Evolutionary conservation across 345 rosid species (phyloP).

Genomic region (Populus simonii): DNA sequence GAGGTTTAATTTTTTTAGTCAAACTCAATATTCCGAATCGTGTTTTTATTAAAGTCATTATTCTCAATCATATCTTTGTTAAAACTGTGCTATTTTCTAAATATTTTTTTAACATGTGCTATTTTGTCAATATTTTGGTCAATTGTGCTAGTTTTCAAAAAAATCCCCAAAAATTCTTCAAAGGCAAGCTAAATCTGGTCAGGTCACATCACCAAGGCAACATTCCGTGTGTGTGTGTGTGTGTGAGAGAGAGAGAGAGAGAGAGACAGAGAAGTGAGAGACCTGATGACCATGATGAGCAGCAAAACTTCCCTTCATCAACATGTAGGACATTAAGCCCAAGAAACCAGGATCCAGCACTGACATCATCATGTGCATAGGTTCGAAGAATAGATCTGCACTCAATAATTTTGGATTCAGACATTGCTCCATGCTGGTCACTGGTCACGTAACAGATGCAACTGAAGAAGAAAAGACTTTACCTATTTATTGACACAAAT

Average conservation of each 20-base stretch:
- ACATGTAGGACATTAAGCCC: constrained; percentile 49
- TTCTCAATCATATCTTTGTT: too few species aligned
- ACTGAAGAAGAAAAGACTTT: constrained; percentile 5
- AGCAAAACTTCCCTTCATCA: constrained; percentile 70
- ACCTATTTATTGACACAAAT: constrained; percentile 72
- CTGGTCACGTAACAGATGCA: neutral
- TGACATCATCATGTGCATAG: constrained; percentile 73
- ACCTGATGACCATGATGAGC: constrained; percentile 88
- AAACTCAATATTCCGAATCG: too few species aligned
- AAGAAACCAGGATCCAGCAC: constrained; percentile 76
- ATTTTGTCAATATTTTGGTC: too few species aligned
- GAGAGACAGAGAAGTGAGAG: constrained; percentile 11
- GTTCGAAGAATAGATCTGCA: constrained; percentile 56
- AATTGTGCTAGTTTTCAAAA: too few species aligned
- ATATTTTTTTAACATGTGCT: too few species aligned
- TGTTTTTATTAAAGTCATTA: too few species aligned
- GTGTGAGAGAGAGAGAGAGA: neutral
- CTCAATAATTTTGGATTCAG: neutral
- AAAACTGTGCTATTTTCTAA: too few species aligned
- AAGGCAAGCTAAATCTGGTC: neutral
- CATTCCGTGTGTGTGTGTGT: neutral
- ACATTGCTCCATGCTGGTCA: neutral
- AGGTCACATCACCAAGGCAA: neutral
- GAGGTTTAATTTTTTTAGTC: too few species aligned
- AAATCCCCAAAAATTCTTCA: neutral